Percentiles rank a stretch among this genome's conserved stretches.
These are phyloP conservation scores for Phymatotrichopsis omnivora DNA, from an alignment of 2,329 filamentous ascomycete genomes.

Conservation along the genomic window DNA sequence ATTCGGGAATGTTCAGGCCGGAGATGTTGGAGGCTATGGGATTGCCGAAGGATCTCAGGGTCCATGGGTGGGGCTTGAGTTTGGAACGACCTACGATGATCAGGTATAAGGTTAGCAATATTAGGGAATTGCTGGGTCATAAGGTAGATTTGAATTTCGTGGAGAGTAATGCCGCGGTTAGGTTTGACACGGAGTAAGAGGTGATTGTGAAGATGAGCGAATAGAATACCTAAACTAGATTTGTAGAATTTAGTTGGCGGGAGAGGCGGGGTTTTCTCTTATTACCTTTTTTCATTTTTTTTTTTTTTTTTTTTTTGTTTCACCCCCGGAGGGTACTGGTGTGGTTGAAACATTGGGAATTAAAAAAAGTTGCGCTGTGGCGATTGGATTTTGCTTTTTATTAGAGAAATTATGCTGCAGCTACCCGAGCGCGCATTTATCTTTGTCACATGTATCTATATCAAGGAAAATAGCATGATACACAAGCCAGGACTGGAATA, in stretches of 20 bases:
- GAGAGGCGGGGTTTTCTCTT: too few relatives aligned
- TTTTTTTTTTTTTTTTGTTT: too few relatives aligned
- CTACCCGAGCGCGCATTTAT: too few relatives aligned
- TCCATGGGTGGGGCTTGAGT: constrained; percentile 88
- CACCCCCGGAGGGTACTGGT: too few relatives aligned
- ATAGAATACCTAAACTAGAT: not conserved
- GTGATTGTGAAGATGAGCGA: not conserved
- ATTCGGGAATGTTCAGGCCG: constrained; percentile 96
- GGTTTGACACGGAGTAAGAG: constrained; percentile 69
- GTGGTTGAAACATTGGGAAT: too few relatives aligned
- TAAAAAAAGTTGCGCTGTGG: too few relatives aligned
- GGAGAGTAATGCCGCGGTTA: constrained; percentile 78
- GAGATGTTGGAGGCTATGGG: constrained; percentile 97
- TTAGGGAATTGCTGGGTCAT: constrained; percentile 83
- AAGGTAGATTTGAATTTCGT: constrained; percentile 93
- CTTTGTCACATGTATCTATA: too few relatives aligned
- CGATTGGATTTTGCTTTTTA: too few relatives aligned
- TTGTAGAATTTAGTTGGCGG: not conserved
- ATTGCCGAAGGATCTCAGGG: constrained; percentile 77
- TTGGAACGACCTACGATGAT: constrained; percentile 97
- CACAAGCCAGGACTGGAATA: too few relatives aligned
- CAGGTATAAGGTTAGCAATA: constrained; percentile 70
- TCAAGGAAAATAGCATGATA: too few relatives aligned
- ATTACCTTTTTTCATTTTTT: too few relatives aligned
- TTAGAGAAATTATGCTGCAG: too few relatives aligned